These are phyloP conservation scores for Ophiorrhiza pumila DNA, from an alignment of 257 asterid species.

Conservation along the genomic window DNA sequence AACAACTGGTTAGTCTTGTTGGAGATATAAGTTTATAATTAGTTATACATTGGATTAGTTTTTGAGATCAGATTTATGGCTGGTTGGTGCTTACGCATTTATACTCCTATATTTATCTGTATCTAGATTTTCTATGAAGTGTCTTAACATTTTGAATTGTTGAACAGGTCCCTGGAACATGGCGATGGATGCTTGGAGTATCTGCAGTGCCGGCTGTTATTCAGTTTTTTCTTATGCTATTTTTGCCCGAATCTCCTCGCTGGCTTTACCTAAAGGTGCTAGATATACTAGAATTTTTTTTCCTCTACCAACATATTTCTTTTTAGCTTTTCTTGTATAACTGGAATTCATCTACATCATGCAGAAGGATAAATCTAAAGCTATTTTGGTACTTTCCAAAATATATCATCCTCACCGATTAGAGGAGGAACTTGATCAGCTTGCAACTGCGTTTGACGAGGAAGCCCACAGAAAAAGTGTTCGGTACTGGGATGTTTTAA, in stretches of 20 bases:
- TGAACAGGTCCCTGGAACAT: conserved; percentile 81
- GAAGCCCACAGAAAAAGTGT: conserved; percentile 54
- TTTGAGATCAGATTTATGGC: background rate
- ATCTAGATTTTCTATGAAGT: conserved; percentile 13
- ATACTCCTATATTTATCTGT: background rate
- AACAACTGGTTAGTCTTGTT: background rate
- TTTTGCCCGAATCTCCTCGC: conserved; percentile 93
- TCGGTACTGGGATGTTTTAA: conserved; percentile 63
- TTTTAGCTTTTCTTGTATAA: background rate
- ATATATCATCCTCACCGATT: conserved; percentile 75
- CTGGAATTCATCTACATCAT: conserved; percentile 6
- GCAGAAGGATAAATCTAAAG: conserved; percentile 81
- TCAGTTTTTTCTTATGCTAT: conserved; percentile 77
- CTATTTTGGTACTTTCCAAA: conserved; percentile 80
- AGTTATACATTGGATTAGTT: background rate
- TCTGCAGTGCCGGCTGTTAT: conserved; percentile 73
- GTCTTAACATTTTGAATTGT: conserved; percentile 21
- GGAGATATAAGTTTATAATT: background rate
- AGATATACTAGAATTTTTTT: background rate
- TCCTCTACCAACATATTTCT: background rate
- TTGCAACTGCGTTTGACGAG: conserved; percentile 72
- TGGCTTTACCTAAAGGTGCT: conserved; percentile 90
- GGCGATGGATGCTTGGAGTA: conserved; percentile 99
- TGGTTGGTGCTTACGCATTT: background rate
- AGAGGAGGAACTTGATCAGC: conserved; percentile 82